Base-by-base conservation (phyloP, 2,329 filamentous ascomycete genomes). In the Chaetomium strumarium region DNA sequence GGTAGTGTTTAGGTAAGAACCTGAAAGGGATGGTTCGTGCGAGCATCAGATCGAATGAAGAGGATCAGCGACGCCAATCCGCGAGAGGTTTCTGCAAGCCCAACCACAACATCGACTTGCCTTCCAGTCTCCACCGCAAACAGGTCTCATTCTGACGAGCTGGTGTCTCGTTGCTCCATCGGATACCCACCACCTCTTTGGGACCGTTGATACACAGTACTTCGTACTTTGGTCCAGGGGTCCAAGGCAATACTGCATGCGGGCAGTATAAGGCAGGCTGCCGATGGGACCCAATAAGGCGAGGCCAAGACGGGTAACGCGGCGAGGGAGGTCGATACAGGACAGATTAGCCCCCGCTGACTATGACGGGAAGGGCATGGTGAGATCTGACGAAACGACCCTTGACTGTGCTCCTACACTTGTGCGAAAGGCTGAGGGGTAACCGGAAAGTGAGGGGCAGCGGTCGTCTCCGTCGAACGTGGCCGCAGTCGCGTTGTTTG, bases 101-200 rank as follows among this genome's bases (percentile, higher is more conserved):
- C 14, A 34, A 10, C 29, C 46, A 53, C 43, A 17, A 14, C 51
- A 49, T 20, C 46, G 34, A 36, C 46, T 46, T 17, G 46, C 51
- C 51, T 24, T 24, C 46, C 46, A 37, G 30, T 17, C 19, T 33
- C 40, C 51, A 37, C 51, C 12, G 12, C n/a, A 36, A 14, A 19
- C 29, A 31, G 17, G 37, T 43, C 29, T 16, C 24, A 40, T 38
- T 38, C 37, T 51, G n/a, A n/a, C n/a, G n/a, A n/a, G n/a, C n/a
- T n/a, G n/a, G 29, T 38, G 24, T 43, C n/a, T 31, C 12, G 20
- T n/a, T 41, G 33, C 44, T 38, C 40, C 47, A 50, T 38, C n/a
- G 43, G 17, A 46, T 24, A 46, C 31, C 51, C 51, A 49, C 46
- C 41, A 46, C 46, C 24, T 24, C 4, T 24, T 24, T 24, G 24